Base-by-base conservation (phyloP, 1,139 yeast species). In the Yamadazyma triangularis region DNA sequence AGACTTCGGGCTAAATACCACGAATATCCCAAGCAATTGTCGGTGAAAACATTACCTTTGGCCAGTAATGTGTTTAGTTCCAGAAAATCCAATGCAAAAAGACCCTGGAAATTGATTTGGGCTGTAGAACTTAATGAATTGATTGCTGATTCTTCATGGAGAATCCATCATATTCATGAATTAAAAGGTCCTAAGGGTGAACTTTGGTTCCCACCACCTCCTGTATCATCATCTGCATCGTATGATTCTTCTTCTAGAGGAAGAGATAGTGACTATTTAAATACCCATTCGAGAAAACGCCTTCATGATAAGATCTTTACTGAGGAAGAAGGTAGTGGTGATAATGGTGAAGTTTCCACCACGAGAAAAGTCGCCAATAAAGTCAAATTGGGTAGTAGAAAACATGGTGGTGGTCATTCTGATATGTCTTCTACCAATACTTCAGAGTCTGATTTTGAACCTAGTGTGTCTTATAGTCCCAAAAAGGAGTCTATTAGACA, bases 121-220 rank as follows among this genome's bases (percentile, higher is more conserved):
- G 77, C 81, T 25, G 69, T 85, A 3, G 84, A 79, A 33, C 54
- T 80, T 27, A 64, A 74, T 32, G 95, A 86, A 48, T 53, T 71
- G 23, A 57, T 76, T 7, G 68, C 73, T 30, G 95, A 86, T 50
- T 41, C 68, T 15, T 58, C 71, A 0, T 85, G 94, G 91, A 64
- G 89, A 42, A 59, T 69, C 7, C 54, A 61, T n/a, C 82, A 81
- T 47, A 77, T 85, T 78, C 60, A 70, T 43, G 80, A 79, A 42
- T 56, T 85, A 30, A 56, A 58, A 24, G 66, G 68, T 32, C 60
- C 80, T 0, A 54, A 63, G 6, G 88, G 88, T 0, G 64, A 70
- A 19, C 49, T 68, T 6, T 77, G 89, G 83, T 79, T 72, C 42
- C 79, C 79, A 1, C 33, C 38, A 16, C 31, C 42, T 4, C 27